Percentiles rank a stretch among this genome's conserved stretches.
phyloP scores from a whole-genome alignment of 2,329 filamentous ascomycete species.

The Penicillium olsonii region DNA sequence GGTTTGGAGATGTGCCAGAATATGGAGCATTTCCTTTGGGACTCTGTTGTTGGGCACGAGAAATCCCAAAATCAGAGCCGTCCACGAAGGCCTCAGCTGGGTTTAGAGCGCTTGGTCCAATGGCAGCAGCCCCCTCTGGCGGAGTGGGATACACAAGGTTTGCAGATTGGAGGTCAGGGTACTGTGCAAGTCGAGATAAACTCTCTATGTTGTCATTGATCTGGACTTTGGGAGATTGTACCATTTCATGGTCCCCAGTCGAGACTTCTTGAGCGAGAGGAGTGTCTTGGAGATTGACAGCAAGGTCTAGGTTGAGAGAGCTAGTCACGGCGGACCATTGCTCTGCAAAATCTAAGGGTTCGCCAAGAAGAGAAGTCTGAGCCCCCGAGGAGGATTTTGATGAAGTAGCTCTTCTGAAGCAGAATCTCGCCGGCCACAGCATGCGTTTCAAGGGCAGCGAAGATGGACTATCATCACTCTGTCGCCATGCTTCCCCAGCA shows the following conservation, averaged over 20 bases:
- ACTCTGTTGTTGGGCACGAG: constrained; percentile 17
- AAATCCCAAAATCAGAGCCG: constrained; percentile 25
- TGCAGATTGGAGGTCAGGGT: constrained; percentile 42
- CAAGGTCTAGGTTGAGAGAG: constrained; percentile 22
- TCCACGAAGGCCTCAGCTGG: constrained; percentile 36
- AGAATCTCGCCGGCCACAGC: constrained; percentile 48
- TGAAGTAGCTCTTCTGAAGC: constrained; percentile 39
- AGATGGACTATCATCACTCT: constrained; percentile 29
- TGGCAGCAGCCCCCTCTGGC: constrained; percentile 48
- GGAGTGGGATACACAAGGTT: constrained; percentile 56
- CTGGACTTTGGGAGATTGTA: constrained; percentile 25
- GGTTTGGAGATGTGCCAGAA: constrained; percentile 23
- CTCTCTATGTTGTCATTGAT: constrained; percentile 37
- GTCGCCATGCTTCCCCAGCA: constrained; percentile 34
- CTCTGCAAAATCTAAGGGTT: constrained; percentile 47
- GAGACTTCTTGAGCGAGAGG: constrained; percentile 24
- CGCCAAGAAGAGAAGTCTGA: constrained; percentile 25
- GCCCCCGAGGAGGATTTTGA: constrained; percentile 19
- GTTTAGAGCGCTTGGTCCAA: constrained; percentile 30
- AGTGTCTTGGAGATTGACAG: constrained; percentile 19
- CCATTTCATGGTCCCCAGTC: constrained; percentile 25
- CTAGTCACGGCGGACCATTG: constrained; percentile 39
- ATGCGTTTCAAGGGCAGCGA: constrained; percentile 42
- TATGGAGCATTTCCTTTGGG: constrained; percentile 20
- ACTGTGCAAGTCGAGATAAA: constrained; percentile 40